These are phyloP conservation scores for Penicillium sp. DNA, from an alignment of 2,329 filamentous ascomycete genomes.

Conservation along the genomic window DNA sequence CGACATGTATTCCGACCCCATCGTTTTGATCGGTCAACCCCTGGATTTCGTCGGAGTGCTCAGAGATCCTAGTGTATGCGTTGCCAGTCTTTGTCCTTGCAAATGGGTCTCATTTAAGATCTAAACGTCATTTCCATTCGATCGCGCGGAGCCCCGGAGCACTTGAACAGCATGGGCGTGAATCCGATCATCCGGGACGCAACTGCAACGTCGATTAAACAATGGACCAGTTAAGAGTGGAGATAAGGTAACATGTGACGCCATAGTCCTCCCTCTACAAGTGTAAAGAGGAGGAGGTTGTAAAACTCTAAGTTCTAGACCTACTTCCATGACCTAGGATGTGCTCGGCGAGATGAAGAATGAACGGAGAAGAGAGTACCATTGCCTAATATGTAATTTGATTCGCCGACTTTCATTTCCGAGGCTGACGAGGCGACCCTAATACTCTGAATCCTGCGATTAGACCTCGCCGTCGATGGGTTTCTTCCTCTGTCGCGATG, in stretches of 20 bases:
- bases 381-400: background rate
- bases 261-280: slow-evolving; percentile 1
- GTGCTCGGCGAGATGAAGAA: background rate
- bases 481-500: slow-evolving; percentile 2
- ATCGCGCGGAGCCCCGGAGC: background rate
- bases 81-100: background rate
- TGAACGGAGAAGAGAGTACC: background rate
- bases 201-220: slow-evolving; percentile 30
- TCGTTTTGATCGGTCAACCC: background rate
- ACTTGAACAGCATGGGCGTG: slow-evolving; percentile 2
- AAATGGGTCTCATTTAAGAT: background rate
- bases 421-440: background rate
- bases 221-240: slow-evolving; percentile 26
- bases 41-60: background rate
- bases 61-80: background rate
- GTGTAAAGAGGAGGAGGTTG: background rate
- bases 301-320: background rate
- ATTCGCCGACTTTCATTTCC: background rate
- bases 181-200: slow-evolving; percentile 16
- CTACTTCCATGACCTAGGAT: background rate
- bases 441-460: background rate
- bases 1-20: background rate
- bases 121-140: slow-evolving; percentile 14
- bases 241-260: slow-evolving; percentile 26
- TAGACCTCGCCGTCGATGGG: background rate